Evolutionary conservation across 1,284 basidiomycete genomes (phyloP).

Genomic region (Moniliella sp.): DNA sequence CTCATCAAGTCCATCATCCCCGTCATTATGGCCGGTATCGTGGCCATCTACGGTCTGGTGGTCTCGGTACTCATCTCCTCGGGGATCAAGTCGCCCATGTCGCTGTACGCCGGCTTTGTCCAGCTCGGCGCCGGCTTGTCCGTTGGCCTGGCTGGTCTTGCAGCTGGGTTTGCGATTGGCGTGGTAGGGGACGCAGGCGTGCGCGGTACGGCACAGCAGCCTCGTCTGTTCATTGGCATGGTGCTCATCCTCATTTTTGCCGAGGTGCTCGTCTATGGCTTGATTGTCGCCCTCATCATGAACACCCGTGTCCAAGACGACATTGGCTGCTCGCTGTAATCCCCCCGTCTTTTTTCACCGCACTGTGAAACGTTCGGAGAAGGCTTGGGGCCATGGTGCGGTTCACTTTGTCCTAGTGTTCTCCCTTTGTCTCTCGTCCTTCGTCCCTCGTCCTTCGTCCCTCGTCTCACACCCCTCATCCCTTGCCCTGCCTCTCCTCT

Average conservation of each 20-base stretch:
- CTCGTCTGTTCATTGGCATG: conserved; percentile 69
- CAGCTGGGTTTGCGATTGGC: conserved; percentile 91
- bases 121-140: conserved; percentile 82
- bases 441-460: too few species aligned
- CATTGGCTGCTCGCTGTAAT: too few species aligned
- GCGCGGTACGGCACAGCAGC: conserved; percentile 45
- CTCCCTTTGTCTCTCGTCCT: too few species aligned
- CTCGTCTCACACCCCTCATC: too few species aligned
- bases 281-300: conserved; percentile 75
- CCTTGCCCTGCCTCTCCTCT: too few species aligned
- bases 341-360: too few species aligned
- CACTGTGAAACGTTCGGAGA: too few species aligned
- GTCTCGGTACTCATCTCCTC: conserved; percentile 38
- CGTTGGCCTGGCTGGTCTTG: conserved; percentile 72
- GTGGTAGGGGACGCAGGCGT: conserved; percentile 67
- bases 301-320: conserved; percentile 39
- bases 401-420: too few species aligned
- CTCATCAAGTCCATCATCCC: conserved; percentile 97
- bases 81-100: conserved; percentile 37
- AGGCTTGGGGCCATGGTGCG: too few species aligned
- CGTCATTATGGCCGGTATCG: conserved; percentile 99
- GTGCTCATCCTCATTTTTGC: conserved; percentile 61
- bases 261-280: conserved; percentile 67
- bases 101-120: conserved; percentile 63
- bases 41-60: conserved; percentile 47